Base-by-base conservation (phyloP, 108 stramenopile genomes). In the Skeletonema grethae region DNA sequence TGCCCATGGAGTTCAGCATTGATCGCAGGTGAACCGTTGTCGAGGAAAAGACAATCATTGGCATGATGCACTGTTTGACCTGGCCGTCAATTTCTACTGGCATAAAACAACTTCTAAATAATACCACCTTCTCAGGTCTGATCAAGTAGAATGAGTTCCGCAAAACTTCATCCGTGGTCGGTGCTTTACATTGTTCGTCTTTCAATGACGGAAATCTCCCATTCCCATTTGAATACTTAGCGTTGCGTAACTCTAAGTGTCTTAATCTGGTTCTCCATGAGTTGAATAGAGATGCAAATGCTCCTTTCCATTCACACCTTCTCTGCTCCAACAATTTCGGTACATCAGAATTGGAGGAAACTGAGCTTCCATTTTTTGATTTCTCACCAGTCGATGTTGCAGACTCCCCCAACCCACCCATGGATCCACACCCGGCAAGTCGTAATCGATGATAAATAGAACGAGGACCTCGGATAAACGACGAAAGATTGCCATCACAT, bases 301-400 rank as follows among this genome's bases (percentile, higher is more conserved):
- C 61, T 38, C 76, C 82, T 56, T 80, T 82, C 85, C 85, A 85
- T 46, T 85, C 85, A 58, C 43, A 57, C 28, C 72, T 69, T 22
- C 82, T 38, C 58, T 76, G 73, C 1, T 67, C 61, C 36, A 77
- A 63, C 41, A 79, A 18, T 16, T 34, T 58, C 8, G 70, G 53
- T 59, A 67, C 45, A 9, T 70, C 65, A 38, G 77, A 35, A 10
- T 45, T 24, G 30, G 65, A 61, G 22, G 59, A 18, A 5, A 50
- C 5, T 30, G 20, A 4, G 63, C 30, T 58, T 2, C 29, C 41
- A 31, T n/a, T 10, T 12, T 72, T 48, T 55, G 29, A 6, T 20
- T 31, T 67, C 31, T 55, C 29, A 13, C 38, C 63, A 29, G 61
- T 24, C 12, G 18, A 39, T 36, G 25, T 28, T 13, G 65, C 36